Percentiles rank a stretch among this genome's conserved stretches.
phyloP scores from a whole-genome alignment of 345 rosid species.

The Carallia brachiata region DNA sequence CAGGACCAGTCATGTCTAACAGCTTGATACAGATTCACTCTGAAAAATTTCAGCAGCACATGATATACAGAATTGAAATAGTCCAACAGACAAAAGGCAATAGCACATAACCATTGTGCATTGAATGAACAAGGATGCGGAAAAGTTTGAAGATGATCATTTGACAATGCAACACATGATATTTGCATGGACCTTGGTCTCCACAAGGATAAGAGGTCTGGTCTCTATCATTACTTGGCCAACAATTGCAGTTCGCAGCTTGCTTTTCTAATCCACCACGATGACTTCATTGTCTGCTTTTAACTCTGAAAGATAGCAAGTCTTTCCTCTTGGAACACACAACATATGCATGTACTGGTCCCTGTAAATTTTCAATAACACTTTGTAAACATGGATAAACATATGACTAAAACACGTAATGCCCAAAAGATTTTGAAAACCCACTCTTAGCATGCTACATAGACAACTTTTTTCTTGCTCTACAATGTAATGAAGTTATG shows the following conservation, averaged over 20 bases:
- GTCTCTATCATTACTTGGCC: slow-evolving; percentile 89
- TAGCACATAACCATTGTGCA: not conserved
- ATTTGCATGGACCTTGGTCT: slow-evolving; percentile 58
- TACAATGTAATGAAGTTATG: too few relatives aligned
- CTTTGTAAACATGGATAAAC: not conserved
- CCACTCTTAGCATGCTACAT: not conserved
- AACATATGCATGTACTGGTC: slow-evolving; percentile 85
- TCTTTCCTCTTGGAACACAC: slow-evolving; percentile 78
- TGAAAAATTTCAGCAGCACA: too few relatives aligned
- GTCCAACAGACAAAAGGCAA: not conserved
- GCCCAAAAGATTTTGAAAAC: not conserved
- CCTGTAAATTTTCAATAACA: slow-evolving; percentile 37
- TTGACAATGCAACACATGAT: not conserved
- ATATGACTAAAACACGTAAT: too few relatives aligned
- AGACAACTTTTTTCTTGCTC: too few relatives aligned
- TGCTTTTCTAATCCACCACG: slow-evolving; percentile 61
- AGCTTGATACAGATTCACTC: too few relatives aligned
- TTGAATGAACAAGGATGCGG: not conserved
- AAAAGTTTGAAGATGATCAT: not conserved
- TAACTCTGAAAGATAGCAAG: slow-evolving; percentile 84
- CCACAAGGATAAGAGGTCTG: slow-evolving; percentile 65
- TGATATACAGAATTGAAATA: not conserved
- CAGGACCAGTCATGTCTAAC: too few relatives aligned
- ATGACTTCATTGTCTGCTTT: slow-evolving; percentile 71
- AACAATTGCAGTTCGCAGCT: slow-evolving; percentile 57